Evolutionary conservation across 2,329 filamentous ascomycete species (phyloP).

Genomic region (Trichoderma guizhouense): DNA sequence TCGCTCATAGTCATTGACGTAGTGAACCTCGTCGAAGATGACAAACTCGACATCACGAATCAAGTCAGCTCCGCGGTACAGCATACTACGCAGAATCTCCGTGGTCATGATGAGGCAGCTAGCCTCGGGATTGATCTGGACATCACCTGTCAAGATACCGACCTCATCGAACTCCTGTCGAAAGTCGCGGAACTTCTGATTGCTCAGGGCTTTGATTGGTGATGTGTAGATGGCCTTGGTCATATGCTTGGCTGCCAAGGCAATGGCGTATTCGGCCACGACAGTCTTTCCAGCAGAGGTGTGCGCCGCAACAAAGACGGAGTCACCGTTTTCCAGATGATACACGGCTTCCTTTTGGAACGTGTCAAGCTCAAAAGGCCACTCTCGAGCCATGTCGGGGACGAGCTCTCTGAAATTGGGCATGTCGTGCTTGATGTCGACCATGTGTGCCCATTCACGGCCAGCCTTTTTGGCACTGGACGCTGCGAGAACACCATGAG

Average conservation of each 20-base stretch:
- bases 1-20: constrained; percentile 92
- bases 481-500: constrained; percentile 70
- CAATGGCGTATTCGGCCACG: constrained; percentile 96
- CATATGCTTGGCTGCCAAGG: constrained; percentile 96
- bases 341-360: constrained; percentile 99
- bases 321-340: constrained; percentile 93
- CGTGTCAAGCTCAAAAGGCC: constrained; percentile 95
- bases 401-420: constrained; percentile 92
- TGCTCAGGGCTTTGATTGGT: constrained; percentile 96
- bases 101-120: constrained; percentile 99
- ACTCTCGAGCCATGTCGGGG: constrained; percentile 92
- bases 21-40: constrained; percentile 98
- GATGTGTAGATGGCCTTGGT: constrained; percentile 99
- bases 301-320: constrained; percentile 95
- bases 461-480: constrained; percentile 70
- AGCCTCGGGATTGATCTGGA: constrained; percentile 95
- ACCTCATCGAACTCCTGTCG: constrained; percentile 88
- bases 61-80: constrained; percentile 91
- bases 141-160: constrained; percentile 93
- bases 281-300: constrained; percentile 98
- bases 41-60: constrained; percentile 98
- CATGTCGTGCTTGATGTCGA: constrained; percentile 89
- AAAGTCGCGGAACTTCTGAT: constrained; percentile 98
- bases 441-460: constrained; percentile 96
- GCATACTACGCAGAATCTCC: constrained; percentile 95